Evolutionary conservation across 169 alveolate genomes (phyloP).

Genomic region (Eimeria nieschulzi): DNA sequence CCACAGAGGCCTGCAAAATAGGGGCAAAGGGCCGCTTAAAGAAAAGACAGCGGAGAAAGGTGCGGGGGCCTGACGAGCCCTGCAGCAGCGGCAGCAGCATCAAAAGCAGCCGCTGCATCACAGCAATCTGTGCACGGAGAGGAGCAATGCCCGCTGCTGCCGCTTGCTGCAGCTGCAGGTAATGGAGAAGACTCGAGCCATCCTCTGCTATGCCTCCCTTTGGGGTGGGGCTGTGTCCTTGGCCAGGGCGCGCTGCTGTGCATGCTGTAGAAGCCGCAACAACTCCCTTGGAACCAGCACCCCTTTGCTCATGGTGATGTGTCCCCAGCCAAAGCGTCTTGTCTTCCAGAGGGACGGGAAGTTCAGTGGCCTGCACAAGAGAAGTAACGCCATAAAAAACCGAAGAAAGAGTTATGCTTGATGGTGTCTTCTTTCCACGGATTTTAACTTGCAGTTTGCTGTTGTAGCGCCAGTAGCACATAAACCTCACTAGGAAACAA

Average conservation of each 20-base stretch:
- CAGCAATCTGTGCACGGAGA: not conserved
- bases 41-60: constrained; percentile 7
- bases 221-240: too few relatives aligned
- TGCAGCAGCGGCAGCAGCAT: constrained; percentile 14
- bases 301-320: not conserved
- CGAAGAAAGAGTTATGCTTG: too few relatives aligned
- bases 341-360: not conserved
- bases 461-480: too few relatives aligned
- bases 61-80: not conserved
- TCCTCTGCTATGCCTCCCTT: not conserved
- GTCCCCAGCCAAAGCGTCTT: not conserved
- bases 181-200: not conserved
- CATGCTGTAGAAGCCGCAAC: too few relatives aligned
- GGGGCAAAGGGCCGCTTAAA: not conserved
- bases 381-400: not conserved
- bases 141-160: constrained; percentile 2
- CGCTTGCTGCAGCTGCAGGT: not conserved
- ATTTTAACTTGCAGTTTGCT: too few relatives aligned
- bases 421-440: too few relatives aligned
- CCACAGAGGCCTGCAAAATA: not conserved
- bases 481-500: not conserved
- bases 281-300: too few relatives aligned
- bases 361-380: not conserved
- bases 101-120: constrained; percentile 10
- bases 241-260: too few relatives aligned